Evolutionary conservation across 1,139 yeast genomes (phyloP), one percentile per base, ranked within the genome.

Genomic region (Sugiyamaella neomexicana): DNA sequence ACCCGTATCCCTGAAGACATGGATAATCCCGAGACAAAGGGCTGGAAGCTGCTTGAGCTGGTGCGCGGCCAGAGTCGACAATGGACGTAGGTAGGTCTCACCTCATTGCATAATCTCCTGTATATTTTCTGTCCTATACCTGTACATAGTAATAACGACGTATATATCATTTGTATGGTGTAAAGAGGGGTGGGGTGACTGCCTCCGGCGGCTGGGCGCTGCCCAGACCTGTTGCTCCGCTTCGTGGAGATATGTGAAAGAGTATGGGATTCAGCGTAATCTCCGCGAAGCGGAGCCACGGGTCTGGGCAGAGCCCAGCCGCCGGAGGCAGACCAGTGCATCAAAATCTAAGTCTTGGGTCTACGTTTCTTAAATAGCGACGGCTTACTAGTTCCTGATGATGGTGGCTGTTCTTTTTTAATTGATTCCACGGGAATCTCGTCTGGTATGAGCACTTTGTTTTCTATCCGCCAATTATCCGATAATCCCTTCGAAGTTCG

Each of bases 1-100:
- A 90, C 99, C 27, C 82, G 99, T 72, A 77, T 88, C 54, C 91
- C 97, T 9, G 99, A 91, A 71, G 91, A 91, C 61, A 83, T 95
- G 68, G 96, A 85, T 58, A 89, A 95, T 70, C 80, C 81, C 55
- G 90, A 85, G 65, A 95, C 99, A 27, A 96, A 89, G 68, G 99
- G 99, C 42, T 95, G 99, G 99, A 89, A 89, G 76, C 84, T 95
- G 55, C 75, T 93, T 68, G 99, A 95, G 73, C 88, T 95, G 70
- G 97, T 90, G 52, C 86, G 97, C 69, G 97, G 97, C 62, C 95
- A 90, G 50, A 85, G 96, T 50, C 84, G 96, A 75, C 88, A 86
- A 56, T 89, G 87, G 82, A 90, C 91, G 63, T 89, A 69, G 71
- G n/a, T 15, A n/a, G 25, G 34, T 9, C 36, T 12, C 27, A 23